Percentiles rank a stretch among this genome's conserved stretches.
Conservation (phyloP, 345 rosid genomes). For the Murraya paniculata region DNA sequence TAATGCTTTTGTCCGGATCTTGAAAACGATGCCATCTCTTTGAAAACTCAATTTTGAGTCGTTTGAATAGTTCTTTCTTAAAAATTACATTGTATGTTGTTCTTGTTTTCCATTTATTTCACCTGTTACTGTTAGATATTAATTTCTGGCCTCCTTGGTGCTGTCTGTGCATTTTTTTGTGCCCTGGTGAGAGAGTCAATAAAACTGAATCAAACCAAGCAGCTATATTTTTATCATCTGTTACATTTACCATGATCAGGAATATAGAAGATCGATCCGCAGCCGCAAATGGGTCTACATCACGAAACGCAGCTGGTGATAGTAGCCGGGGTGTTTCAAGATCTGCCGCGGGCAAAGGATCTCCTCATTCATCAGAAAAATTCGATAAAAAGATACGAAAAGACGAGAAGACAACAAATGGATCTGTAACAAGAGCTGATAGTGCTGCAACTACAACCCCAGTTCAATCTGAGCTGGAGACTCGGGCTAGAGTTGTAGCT, state of each 20-base stretch:
- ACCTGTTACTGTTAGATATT: too few species aligned
- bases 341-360: conserved; percentile 46
- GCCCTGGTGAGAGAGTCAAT: not conserved
- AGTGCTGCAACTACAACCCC: conserved; percentile 8
- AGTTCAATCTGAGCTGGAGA: conserved; percentile 25
- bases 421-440: conserved; percentile 25
- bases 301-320: conserved; percentile 26
- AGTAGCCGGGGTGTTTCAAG: conserved; percentile 43
- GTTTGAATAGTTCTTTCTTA: not conserved
- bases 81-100: not conserved
- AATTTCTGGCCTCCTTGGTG: not conserved
- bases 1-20: conserved; percentile 8
- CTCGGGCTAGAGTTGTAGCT: not conserved
- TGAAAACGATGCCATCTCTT: conserved; percentile 6
- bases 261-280: conserved; percentile 48
- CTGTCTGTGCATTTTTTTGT: not conserved
- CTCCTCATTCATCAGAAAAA: conserved; percentile 51
- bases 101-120: conserved; percentile 5
- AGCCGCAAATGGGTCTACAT: conserved; percentile 48
- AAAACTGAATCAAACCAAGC: not conserved
- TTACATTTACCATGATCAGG: conserved; percentile 44
- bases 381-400: conserved; percentile 40
- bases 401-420: conserved; percentile 46
- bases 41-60: not conserved
- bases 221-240: not conserved